phyloP scores from a whole-genome alignment of 148 eudicot species.

The Bassia scoparia region DNA sequence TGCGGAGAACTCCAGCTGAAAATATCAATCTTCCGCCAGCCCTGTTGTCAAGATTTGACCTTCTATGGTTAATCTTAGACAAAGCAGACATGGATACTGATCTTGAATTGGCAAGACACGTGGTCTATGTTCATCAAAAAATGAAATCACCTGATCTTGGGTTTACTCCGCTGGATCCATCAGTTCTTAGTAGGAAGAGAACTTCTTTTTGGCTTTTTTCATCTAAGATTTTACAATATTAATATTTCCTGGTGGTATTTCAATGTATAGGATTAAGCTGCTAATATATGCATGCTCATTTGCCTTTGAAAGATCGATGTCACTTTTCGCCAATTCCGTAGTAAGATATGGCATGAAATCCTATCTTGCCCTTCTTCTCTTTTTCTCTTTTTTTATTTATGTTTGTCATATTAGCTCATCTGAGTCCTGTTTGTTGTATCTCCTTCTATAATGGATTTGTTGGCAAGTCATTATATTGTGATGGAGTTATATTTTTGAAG shows the following conservation, averaged over 20 bases:
- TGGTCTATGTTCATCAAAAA: slow-evolving; percentile 91
- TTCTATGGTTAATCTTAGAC: slow-evolving; percentile 93
- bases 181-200: slow-evolving; percentile 56
- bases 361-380: not conserved
- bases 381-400: not conserved
- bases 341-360: not conserved
- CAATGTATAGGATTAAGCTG: too few species aligned
- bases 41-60: slow-evolving; percentile 96
- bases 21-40: slow-evolving; percentile 99
- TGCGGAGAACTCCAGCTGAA: slow-evolving; percentile 97
- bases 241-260: too few species aligned
- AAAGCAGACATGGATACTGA: slow-evolving; percentile 97
- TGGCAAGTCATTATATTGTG: too few species aligned
- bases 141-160: slow-evolving; percentile 96
- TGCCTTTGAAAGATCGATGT: not conserved
- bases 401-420: not conserved
- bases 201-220: not conserved
- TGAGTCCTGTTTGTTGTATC: not conserved
- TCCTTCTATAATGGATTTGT: too few species aligned
- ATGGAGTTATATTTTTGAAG: too few species aligned
- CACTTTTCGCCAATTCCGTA: not conserved
- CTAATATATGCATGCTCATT: not conserved
- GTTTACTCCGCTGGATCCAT: slow-evolving; percentile 87
- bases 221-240: not conserved
- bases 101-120: slow-evolving; percentile 98